Percentiles rank a stretch among this genome's conserved stretches.
Evolutionary conservation across 345 rosid species (phyloP).

Genomic region (Aethionema arabicum): DNA sequence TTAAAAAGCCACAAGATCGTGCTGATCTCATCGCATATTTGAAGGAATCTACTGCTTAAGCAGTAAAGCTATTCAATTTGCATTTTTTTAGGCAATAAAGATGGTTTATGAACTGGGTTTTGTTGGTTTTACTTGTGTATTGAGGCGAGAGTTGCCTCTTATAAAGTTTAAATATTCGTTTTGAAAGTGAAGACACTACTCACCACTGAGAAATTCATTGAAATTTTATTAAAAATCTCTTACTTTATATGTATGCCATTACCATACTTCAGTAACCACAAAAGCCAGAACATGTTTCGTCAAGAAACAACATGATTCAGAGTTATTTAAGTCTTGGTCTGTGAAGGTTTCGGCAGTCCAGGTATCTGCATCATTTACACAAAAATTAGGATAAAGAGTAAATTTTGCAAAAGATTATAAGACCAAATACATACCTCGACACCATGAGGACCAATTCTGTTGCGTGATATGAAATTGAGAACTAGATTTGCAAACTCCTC

Average conservation of each 20-base stretch:
- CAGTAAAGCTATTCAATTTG: background rate
- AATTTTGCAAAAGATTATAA: slow-evolving; percentile 16
- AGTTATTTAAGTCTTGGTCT: slow-evolving; percentile 29
- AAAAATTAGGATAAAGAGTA: background rate
- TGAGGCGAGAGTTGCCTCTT: slow-evolving; percentile 19
- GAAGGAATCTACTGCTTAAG: slow-evolving; percentile 59
- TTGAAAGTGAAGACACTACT: slow-evolving; percentile 8
- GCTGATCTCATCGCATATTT: slow-evolving; percentile 76
- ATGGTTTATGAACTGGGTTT: slow-evolving; percentile 24
- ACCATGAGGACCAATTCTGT: slow-evolving; percentile 80
- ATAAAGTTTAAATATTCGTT: slow-evolving; percentile 24
- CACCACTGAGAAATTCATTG: background rate
- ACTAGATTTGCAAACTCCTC: slow-evolving; percentile 78
- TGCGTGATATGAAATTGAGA: slow-evolving; percentile 69
- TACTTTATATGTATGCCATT: no score
- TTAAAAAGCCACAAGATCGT: slow-evolving; percentile 81
- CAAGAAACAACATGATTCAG: background rate
- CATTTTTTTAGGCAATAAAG: slow-evolving; percentile 12
- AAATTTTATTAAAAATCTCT: background rate
- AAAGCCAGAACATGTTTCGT: no score
- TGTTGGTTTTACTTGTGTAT: background rate
- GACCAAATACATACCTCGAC: slow-evolving; percentile 57
- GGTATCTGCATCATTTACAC: slow-evolving; percentile 24
- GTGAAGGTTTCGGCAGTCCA: slow-evolving; percentile 32
- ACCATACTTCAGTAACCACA: no score